Evolutionary conservation across 2,329 filamentous ascomycete species (phyloP).

Genomic region (Teratosphaeria pseudoeucalypti): DNA sequence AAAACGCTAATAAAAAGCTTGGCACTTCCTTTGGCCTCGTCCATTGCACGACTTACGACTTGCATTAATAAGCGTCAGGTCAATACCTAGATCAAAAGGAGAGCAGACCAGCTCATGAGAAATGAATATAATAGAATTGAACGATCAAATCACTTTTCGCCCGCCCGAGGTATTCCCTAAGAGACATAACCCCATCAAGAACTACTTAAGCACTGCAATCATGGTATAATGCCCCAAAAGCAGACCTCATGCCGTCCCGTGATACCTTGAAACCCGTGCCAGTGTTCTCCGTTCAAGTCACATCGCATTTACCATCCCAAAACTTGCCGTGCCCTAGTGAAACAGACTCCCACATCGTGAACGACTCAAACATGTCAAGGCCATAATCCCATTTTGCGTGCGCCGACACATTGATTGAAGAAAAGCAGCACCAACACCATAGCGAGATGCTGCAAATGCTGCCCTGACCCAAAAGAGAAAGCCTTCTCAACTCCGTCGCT

Average conservation of each 20-base stretch:
- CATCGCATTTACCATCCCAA: neutral
- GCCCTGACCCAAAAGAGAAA: neutral
- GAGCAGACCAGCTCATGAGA: neutral
- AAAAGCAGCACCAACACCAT: conserved; percentile 1
- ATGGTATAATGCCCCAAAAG: conserved; percentile 3
- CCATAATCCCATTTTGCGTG: neutral
- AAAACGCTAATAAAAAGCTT: neutral
- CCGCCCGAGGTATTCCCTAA: neutral
- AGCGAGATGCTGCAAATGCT: conserved; percentile 3
- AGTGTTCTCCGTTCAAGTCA: neutral
- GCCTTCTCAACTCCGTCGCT: conserved; percentile 2
- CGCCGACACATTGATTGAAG: neutral
- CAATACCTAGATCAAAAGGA: neutral
- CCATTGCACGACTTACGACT: neutral
- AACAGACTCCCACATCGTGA: neutral
- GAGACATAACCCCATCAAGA: neutral
- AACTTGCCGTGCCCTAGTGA: neutral
- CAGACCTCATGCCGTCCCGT: neutral
- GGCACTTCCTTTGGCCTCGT: neutral
- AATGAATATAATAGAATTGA: neutral
- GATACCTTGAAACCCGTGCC: neutral
- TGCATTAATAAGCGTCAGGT: neutral
- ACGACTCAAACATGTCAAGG: neutral
- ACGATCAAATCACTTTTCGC: neutral
- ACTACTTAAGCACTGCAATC: conserved; percentile 1